Conservation (phyloP, 2,329 filamentous ascomycete genomes). For the Ceratocystis cubensis region DNA sequence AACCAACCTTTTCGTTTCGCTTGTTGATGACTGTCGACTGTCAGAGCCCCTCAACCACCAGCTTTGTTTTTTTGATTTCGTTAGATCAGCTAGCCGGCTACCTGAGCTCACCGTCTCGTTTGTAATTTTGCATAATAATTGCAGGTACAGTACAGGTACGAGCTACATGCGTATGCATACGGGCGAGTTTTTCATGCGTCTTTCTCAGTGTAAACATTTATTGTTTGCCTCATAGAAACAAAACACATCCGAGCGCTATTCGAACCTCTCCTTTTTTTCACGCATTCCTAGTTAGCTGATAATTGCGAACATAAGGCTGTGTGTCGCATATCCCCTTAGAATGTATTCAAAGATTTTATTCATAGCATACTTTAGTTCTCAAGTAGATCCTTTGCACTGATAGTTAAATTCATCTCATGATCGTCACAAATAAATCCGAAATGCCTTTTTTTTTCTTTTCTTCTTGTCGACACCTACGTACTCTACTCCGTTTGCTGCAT, state of each 20-base stretch:
- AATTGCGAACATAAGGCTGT: not conserved
- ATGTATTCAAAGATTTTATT: not conserved
- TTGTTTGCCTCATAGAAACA: slow-evolving; percentile 3
- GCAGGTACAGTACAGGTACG: not conserved
- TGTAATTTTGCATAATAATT: not conserved
- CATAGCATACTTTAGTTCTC: not conserved
- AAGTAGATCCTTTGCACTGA: not conserved
- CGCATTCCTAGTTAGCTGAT: not conserved
- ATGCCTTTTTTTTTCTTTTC: not conserved
- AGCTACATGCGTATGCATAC: not conserved
- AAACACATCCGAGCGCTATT: slow-evolving; percentile 5
- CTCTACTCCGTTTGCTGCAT: not conserved
- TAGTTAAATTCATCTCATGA: not conserved
- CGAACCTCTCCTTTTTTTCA: not conserved
- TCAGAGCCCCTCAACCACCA: not conserved
- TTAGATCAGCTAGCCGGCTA: not conserved
- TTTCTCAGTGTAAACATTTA: not conserved
- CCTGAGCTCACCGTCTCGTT: not conserved
- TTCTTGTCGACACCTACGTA: not conserved
- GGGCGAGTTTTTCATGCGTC: not conserved
- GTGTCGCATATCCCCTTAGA: not conserved
- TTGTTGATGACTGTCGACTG: not conserved
- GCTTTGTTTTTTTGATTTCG: not conserved
- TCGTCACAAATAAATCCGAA: not conserved
- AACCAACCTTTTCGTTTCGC: not conserved